These are phyloP conservation scores for Podospora comata DNA, from an alignment of 495 filamentous ascomycete genomes.

Conservation along the genomic window DNA sequence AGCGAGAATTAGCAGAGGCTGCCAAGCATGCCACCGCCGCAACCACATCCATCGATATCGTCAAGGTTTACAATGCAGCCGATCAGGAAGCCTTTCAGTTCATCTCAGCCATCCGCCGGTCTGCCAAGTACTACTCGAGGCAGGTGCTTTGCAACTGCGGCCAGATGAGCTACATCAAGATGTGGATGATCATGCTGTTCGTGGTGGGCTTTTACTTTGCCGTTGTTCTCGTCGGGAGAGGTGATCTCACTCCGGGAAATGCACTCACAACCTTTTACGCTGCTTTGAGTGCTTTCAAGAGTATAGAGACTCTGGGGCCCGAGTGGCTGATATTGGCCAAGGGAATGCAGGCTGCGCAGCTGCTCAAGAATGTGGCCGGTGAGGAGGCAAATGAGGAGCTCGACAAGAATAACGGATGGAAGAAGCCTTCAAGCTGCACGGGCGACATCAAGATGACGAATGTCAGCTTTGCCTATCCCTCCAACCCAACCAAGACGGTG, in stretches of 20 bases:
- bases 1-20: constrained; percentile 62
- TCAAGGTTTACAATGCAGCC: constrained; percentile 84
- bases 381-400: constrained; percentile 19
- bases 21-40: constrained; percentile 70
- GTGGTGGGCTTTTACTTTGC: constrained; percentile 93
- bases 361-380: constrained; percentile 47
- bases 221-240: constrained; percentile 55
- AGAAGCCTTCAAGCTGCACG: constrained; percentile 37
- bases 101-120: constrained; percentile 51
- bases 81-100: constrained; percentile 67
- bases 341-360: constrained; percentile 68
- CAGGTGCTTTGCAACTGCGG: constrained; percentile 65
- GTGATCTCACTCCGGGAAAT: constrained; percentile 55
- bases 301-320: constrained; percentile 67
- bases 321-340: constrained; percentile 74
- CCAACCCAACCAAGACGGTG: constrained; percentile 59
- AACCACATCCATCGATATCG: constrained; percentile 72
- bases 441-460: constrained; percentile 70
- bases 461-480: constrained; percentile 83
- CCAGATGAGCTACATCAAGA: constrained; percentile 68
- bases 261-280: constrained; percentile 85
- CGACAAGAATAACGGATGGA: constrained; percentile 27
- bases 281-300: constrained; percentile 70
- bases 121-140: constrained; percentile 61
- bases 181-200: constrained; percentile 77